phyloP scores from a whole-genome alignment of 2,329 filamentous ascomycete genomes.

The Aspergillus fructus region DNA sequence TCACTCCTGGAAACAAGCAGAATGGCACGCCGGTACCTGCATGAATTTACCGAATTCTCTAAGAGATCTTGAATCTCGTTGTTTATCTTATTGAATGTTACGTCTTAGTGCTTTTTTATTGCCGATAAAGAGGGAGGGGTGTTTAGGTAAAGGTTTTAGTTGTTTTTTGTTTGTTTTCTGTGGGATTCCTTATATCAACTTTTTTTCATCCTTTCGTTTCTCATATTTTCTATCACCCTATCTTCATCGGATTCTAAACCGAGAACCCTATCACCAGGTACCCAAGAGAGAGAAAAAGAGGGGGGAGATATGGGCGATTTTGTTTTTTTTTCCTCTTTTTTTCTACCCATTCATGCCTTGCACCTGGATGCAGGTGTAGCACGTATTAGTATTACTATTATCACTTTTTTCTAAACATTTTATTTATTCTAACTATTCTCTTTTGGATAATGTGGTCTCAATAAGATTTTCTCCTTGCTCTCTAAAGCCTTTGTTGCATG shows the following conservation, averaged over 20 bases:
- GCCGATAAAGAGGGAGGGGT: slow-evolving; percentile 3
- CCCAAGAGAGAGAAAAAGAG: neutral
- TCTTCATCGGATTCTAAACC: neutral
- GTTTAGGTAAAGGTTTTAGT: slow-evolving; percentile 7
- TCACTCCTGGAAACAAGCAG: slow-evolving; percentile 33
- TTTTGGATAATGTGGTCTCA: neutral
- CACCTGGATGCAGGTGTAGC: neutral
- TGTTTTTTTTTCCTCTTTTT: no score
- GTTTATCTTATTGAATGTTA: neutral
- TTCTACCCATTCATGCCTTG: neutral
- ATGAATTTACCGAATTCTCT: slow-evolving; percentile 12
- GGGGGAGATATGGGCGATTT: neutral
- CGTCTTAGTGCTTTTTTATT: neutral
- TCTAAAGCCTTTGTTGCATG: neutral
- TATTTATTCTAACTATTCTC: neutral
- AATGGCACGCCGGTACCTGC: slow-evolving; percentile 31
- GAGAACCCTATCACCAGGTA: neutral
- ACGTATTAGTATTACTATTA: neutral
- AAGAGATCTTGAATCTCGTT: neutral
- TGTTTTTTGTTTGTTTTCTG: neutral
- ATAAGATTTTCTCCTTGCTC: neutral
- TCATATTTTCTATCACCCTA: neutral
- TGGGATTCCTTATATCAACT: slow-evolving; percentile 7
- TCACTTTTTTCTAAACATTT: neutral
- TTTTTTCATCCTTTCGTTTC: slow-evolving; percentile 16